Conservation (phyloP, 257 asterid genomes). For the Solanum chmielewskii region DNA sequence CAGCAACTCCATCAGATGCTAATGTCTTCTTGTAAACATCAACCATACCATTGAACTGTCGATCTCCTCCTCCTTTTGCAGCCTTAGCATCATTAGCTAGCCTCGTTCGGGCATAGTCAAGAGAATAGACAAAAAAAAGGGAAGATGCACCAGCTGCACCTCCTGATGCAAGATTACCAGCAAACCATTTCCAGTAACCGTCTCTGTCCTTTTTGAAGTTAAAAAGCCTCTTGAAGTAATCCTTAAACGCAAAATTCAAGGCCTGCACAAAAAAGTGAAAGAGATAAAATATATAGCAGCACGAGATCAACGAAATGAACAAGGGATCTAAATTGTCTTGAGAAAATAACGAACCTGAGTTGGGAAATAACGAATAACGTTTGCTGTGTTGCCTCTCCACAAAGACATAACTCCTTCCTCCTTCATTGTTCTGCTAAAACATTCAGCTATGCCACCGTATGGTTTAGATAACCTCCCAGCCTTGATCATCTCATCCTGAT, state of each 20-base stretch:
- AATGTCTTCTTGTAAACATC: conserved; percentile 34
- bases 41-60: conserved; percentile 34
- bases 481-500: conserved; percentile 39
- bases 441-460: conserved; percentile 27
- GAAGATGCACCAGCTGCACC: conserved; percentile 48
- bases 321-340: background rate
- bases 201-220: conserved; percentile 31
- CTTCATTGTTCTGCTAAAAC: conserved; percentile 22
- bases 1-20: conserved; percentile 31
- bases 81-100: conserved; percentile 36
- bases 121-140: conserved; percentile 31
- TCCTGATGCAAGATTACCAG: conserved; percentile 33
- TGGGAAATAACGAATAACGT: conserved; percentile 36
- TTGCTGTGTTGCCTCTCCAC: conserved; percentile 45
- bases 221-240: conserved; percentile 31
- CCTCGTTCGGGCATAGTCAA: conserved; percentile 35
- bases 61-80: conserved; percentile 26
- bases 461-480: conserved; percentile 32
- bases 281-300: background rate
- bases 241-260: conserved; percentile 33
- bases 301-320: background rate
- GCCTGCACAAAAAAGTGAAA: conserved; percentile 11
- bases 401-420: conserved; percentile 24
- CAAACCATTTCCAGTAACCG: conserved; percentile 41
- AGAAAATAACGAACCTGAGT: conserved; percentile 21